Conservation (phyloP, 768 basidiomycete genomes). For the Pleurotus platypus region DNA sequence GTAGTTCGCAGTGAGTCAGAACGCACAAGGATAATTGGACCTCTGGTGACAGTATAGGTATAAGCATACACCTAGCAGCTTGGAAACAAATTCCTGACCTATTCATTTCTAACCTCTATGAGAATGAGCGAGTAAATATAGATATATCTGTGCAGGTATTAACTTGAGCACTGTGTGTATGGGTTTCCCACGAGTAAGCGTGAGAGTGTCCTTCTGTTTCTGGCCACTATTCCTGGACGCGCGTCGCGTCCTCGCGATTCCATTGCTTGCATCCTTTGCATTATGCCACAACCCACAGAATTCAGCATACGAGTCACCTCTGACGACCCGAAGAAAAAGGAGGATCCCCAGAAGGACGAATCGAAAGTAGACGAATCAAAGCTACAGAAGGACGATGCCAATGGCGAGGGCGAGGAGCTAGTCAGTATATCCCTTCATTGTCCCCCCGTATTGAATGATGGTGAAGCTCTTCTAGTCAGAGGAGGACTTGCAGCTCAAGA, state of each 20-base stretch:
- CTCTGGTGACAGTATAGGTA: not conserved
- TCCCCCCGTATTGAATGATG: not conserved
- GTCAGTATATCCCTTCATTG: conserved; percentile 42
- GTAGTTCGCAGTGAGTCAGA: not conserved
- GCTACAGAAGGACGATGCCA: conserved; percentile 45
- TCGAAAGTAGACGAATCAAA: conserved; percentile 59
- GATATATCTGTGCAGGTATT: too few species aligned
- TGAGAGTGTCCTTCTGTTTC: conserved; percentile 23
- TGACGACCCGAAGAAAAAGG: conserved; percentile 75
- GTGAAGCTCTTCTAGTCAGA: conserved; percentile 62
- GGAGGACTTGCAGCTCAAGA: conserved; percentile 90
- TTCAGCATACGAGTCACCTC: conserved; percentile 63
- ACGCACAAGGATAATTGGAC: not conserved
- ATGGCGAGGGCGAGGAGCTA: conserved; percentile 72
- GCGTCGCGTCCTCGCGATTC: conserved; percentile 33
- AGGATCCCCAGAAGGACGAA: conserved; percentile 41
- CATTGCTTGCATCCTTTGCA: conserved; percentile 12
- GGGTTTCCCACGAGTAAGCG: conserved; percentile 12
- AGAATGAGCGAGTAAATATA: not conserved
- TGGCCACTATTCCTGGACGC: conserved; percentile 30
- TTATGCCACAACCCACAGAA: conserved; percentile 59
- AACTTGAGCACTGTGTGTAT: not conserved
- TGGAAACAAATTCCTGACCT: not conserved
- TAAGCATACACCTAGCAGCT: not conserved
- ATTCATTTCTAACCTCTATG: not conserved